phyloP scores from a whole-genome alignment of 306 rosid species.

The Prosopis cineraria region DNA sequence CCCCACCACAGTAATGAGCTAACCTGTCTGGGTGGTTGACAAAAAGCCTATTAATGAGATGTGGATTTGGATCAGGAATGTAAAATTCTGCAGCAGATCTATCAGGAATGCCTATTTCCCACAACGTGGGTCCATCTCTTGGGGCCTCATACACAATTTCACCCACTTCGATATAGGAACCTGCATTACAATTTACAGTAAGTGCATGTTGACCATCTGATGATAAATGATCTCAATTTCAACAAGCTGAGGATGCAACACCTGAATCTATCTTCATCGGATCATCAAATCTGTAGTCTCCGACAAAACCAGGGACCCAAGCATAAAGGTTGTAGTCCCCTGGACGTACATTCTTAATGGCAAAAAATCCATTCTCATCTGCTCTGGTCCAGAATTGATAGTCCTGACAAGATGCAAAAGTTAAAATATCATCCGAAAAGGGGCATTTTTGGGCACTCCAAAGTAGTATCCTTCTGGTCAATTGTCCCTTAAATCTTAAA shows the following conservation, averaged over 20 bases:
- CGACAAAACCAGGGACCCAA: constrained; percentile 81
- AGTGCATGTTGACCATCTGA: constrained; percentile 26
- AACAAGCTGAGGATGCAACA: constrained; percentile 30
- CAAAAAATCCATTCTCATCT: constrained; percentile 62
- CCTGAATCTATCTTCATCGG: constrained; percentile 65
- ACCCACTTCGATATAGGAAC: constrained; percentile 59
- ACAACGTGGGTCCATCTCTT: constrained; percentile 81
- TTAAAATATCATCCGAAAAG: constrained; percentile 14
- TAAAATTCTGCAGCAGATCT: constrained; percentile 80
- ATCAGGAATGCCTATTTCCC: constrained; percentile 95
- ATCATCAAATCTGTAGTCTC: constrained; percentile 56
- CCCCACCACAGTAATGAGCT: constrained; percentile 11
- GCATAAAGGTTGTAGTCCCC: constrained; percentile 78
- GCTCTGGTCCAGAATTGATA: constrained; percentile 91
- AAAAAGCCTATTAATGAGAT: constrained; percentile 58
- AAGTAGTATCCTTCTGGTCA: constrained; percentile 20
- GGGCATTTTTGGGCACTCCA: background rate
- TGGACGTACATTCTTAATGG: constrained; percentile 48
- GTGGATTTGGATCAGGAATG: constrained; percentile 79
- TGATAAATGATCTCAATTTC: constrained; percentile 27
- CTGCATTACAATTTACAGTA: constrained; percentile 41
- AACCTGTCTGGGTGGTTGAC: constrained; percentile 83
- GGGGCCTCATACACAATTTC: constrained; percentile 69
- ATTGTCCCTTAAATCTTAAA: background rate
- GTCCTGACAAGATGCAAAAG: constrained; percentile 51